Evolutionary conservation across 148 eudicot species (phyloP), one percentile per base, ranked within the genome.

Genomic region (Vaccinium vitisidaea): DNA sequence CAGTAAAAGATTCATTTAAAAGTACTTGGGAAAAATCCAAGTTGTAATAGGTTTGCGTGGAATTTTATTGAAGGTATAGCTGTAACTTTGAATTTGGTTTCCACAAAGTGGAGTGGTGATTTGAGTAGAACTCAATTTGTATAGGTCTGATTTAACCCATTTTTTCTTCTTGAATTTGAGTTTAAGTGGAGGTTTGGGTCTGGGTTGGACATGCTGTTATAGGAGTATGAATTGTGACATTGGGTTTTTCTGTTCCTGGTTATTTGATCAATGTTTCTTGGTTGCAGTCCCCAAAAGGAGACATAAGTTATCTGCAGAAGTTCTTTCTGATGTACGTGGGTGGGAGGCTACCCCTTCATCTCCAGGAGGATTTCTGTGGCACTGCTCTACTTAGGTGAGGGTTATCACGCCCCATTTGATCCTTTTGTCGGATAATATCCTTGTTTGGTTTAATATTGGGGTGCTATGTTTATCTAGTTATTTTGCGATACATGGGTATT

Each of bases 291-390:
- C 99, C 99, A 81, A 97, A 97, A 89, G 99, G 99, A 85, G 99
- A 97, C 78, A 92, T 97, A 80, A 97, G 96, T 90, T 96, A 96
- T 86, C 89, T 96, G 89, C 96, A 91, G 83, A 96, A 95, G 93
- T 96, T 97, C 90, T 97, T 97, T 88, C 88, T 97, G 87, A 93
- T 92, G 91, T 97, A 97, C 88, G 98, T 96, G 50, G 97, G 99
- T 87, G 99, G 98, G 84, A 94, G 98, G 89, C 81, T 83, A 21
- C 98, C 99, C 49, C 98, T 97, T 89, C 98, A 95, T 86, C 90
- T 97, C 48, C 99, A 97, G 85, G 99, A 97, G 88, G 99, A 97
- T 90, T 97, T 97, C 82, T 97, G 99, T 84, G 99, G 99, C 88
- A 97, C 98, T 89, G 98, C 98, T 82, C 94, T 95, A 82, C 94